Percentiles rank a stretch among this genome's conserved stretches.
Conservation (phyloP, 352 stramenopile genomes). For the Globisporangium ultimum region DNA sequence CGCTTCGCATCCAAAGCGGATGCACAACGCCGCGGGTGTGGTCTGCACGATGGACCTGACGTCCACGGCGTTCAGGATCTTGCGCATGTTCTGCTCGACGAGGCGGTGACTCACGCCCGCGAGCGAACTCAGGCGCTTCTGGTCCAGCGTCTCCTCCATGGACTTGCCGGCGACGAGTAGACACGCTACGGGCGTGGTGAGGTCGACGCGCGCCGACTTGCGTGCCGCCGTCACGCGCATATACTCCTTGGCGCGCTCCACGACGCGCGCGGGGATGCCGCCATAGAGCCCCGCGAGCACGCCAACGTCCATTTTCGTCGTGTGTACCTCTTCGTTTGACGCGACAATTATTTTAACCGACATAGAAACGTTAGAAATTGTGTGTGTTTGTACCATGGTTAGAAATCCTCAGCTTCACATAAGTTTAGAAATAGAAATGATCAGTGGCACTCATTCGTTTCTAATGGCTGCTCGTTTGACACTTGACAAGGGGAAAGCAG, state of each 20-base stretch:
- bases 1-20: slow-evolving; percentile 66
- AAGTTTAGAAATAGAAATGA: not conserved
- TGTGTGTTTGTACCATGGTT: not conserved
- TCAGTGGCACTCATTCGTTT: not conserved
- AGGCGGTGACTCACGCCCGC: slow-evolving; percentile 34
- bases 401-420: not conserved
- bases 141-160: slow-evolving; percentile 48
- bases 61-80: slow-evolving; percentile 49
- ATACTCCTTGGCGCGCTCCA: slow-evolving; percentile 48
- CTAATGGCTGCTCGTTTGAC: not conserved
- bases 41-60: slow-evolving; percentile 41
- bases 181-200: slow-evolving; percentile 53
- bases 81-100: slow-evolving; percentile 46
- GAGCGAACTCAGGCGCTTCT: slow-evolving; percentile 35
- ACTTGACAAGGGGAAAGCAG: not conserved
- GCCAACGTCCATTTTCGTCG: slow-evolving; percentile 44
- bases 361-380: slow-evolving; percentile 1
- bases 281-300: slow-evolving; percentile 44
- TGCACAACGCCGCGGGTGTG: slow-evolving; percentile 54
- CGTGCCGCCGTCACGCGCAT: slow-evolving; percentile 46
- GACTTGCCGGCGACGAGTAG: slow-evolving; percentile 55
- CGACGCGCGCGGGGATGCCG: slow-evolving; percentile 45
- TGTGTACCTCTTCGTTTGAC: slow-evolving; percentile 7
- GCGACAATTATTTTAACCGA: not conserved
- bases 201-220: slow-evolving; percentile 24